Base-by-base conservation (phyloP, 2,329 filamentous ascomycete species). In the Pestalotiopsis sp. region DNA sequence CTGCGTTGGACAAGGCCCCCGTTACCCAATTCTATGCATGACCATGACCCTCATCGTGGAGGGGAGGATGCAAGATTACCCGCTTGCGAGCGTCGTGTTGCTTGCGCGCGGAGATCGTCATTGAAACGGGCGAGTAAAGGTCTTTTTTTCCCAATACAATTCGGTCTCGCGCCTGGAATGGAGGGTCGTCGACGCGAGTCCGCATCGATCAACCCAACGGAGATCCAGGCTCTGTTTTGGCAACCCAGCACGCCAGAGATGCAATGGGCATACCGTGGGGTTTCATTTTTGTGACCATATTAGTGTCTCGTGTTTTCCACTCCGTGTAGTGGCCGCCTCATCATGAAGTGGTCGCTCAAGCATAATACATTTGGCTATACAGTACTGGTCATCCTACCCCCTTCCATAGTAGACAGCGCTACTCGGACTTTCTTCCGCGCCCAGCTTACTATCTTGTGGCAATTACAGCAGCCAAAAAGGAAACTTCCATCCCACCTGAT, bases 41-140 rank as follows among this genome's bases (percentile, higher is more conserved):
- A 59, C 55, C 23, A 59, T 59, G 59, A 36, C 14, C 27, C n/a
- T 36, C 27, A 36, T 62, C 59, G n/a, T 31, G 59, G 57, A 59
- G 27, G 57, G 45, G 57, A 59, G 57, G 14, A 62, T 39, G 59
- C 59, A 38, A 62, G 59, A 36, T 62, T 39, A 38, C 36, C 59
- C 59, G 59, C 36, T 20, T 62, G 59, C n/a, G 59, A 59, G 57
- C 45, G 45, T 6, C 57, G 59, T 36, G 59, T 39, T 59, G 27
- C 27, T 36, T 39, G 31, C 31, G 31, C 27, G 36, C 62, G 41
- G 62, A 64, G 62, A 64, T 49, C 41, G 62, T 52, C 62, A 64
- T 45, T 39, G 57, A 59, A 59, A 20, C 23, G 57, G 23, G 38
- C n/a, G 60, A 36, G 36, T 41, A 20, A 36, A 36, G 31, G 31